Evolutionary conservation across 2,329 filamentous ascomycete genomes (phyloP).

Genomic region (Apiospora pterosperma): DNA sequence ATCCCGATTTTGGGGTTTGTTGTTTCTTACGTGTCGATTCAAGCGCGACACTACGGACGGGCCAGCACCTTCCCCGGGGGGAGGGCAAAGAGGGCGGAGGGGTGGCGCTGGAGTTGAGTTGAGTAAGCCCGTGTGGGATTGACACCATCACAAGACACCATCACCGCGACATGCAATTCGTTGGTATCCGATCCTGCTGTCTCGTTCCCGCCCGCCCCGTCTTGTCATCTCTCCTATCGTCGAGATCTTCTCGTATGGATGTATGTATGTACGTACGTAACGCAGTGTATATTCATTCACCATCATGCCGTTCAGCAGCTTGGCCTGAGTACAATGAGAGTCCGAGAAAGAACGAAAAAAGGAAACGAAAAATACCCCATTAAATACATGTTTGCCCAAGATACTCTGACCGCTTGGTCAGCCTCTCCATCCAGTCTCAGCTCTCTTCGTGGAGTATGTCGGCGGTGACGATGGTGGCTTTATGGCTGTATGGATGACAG

Average conservation of each 20-base stretch:
- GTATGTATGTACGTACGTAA: neutral
- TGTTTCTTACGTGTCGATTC: neutral
- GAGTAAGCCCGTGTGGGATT: conserved; percentile 2
- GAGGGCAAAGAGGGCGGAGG: neutral
- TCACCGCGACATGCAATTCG: neutral
- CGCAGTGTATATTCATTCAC: conserved; percentile 2
- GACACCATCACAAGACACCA: neutral
- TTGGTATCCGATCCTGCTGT: neutral
- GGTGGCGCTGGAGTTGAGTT: neutral
- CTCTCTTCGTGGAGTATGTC: neutral
- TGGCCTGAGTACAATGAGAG: neutral
- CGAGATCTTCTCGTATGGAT: neutral
- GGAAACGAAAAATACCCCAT: neutral
- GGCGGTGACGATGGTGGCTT: neutral
- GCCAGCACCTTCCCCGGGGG: neutral
- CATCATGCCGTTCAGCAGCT: neutral
- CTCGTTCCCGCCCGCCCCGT: neutral
- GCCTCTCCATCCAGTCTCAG: neutral
- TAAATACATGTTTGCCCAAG: neutral
- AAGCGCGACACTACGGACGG: neutral
- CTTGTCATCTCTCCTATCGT: neutral
- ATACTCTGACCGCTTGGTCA: neutral
- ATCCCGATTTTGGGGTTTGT: neutral
- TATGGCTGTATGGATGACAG: neutral
- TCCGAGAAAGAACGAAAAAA: neutral